These are phyloP conservation scores for Penicillium sp. DNA, from an alignment of 2,329 filamentous ascomycete species.

Conservation along the genomic window DNA sequence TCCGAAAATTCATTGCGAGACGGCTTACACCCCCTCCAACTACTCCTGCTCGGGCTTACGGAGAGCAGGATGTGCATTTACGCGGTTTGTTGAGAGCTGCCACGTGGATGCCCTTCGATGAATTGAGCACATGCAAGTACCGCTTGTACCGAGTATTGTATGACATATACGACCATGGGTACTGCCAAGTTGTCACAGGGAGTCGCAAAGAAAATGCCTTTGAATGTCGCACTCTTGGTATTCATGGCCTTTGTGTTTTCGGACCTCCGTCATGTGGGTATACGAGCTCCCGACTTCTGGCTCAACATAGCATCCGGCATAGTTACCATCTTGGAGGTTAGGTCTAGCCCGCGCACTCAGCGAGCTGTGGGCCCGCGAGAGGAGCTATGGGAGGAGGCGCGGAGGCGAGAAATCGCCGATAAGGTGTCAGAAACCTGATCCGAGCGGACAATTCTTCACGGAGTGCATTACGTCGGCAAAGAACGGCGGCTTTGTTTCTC, in stretches of 20 bases:
- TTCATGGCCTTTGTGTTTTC: background rate
- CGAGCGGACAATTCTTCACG: background rate
- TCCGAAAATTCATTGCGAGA: background rate
- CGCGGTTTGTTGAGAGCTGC: background rate
- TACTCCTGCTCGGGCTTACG: background rate
- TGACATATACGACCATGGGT: background rate
- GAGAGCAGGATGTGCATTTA: background rate
- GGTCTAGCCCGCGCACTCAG: constrained; percentile 1
- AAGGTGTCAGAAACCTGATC: background rate
- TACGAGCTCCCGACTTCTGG: no score
- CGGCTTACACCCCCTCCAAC: background rate
- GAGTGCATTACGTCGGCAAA: background rate
- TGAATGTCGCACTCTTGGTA: background rate
- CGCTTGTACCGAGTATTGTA: no score
- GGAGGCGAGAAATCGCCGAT: background rate
- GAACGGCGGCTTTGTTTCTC: background rate
- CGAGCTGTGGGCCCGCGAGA: constrained; percentile 7
- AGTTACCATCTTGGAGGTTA: background rate
- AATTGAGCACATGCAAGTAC: background rate
- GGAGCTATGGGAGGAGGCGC: background rate
- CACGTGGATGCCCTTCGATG: background rate
- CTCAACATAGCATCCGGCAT: background rate
- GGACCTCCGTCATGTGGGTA: constrained; percentile 5
- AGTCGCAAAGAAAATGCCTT: background rate
- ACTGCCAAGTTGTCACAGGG: background rate